Conservation (phyloP, 1,139 yeast genomes). For the Debaryomyces coudertii region DNA sequence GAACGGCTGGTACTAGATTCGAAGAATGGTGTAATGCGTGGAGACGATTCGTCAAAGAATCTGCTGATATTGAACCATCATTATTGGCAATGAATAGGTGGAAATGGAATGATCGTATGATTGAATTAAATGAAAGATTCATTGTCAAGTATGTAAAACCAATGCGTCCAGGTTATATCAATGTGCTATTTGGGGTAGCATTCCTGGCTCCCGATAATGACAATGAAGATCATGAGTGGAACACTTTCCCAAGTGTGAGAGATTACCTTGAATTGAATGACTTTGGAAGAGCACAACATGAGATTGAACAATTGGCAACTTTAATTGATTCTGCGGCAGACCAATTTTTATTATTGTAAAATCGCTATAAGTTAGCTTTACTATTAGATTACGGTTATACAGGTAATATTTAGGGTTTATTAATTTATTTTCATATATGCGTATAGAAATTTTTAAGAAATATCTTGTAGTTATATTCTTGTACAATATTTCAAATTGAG, state of each 20-base stretch:
- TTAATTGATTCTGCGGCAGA: conserved; percentile 30
- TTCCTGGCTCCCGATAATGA: conserved; percentile 49
- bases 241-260: conserved; percentile 75
- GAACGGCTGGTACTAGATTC: conserved; percentile 28
- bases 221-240: conserved; percentile 50
- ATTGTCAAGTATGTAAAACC: conserved; percentile 51
- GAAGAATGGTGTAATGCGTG: conserved; percentile 58
- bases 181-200: conserved; percentile 73
- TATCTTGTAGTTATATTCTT: no score
- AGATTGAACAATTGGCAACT: conserved; percentile 51
- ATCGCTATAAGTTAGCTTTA: neutral
- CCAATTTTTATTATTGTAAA: conserved; percentile 11
- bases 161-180: conserved; percentile 67
- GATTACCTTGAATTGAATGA: conserved; percentile 59
- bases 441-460: neutral
- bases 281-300: conserved; percentile 58
- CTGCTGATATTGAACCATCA: conserved; percentile 65
- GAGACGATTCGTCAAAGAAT: conserved; percentile 41
- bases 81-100: conserved; percentile 70
- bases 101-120: conserved; percentile 75
- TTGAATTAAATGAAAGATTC: conserved; percentile 58
- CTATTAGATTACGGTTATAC: neutral
- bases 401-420: neutral
- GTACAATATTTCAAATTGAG: no score
- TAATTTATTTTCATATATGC: neutral